Evolutionary conservation across 2,329 filamentous ascomycete species (phyloP), one percentile per base, ranked within the genome.

Genomic region (Stachybotrys elegans): DNA sequence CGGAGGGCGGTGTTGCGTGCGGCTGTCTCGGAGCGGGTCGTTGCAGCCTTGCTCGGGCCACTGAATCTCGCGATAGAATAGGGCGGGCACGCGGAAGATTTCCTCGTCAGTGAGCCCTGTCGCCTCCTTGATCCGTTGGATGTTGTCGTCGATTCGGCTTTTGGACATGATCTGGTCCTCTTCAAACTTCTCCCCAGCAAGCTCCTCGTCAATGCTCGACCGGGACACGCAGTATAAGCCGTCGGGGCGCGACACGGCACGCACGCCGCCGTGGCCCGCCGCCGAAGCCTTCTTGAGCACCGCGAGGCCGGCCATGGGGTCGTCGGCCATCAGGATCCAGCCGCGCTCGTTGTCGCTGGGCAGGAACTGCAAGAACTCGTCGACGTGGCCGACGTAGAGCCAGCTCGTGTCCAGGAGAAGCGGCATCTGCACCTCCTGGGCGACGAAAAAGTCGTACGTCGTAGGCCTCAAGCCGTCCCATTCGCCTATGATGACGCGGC

Each of bases 381-480:
- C 58, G 0, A 57, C 53, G 19, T 61, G 58, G 4, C 58, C 57
- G 12, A 61, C 48, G 0, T n/a, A 20, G 2, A 61, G 27, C 57
- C 57, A 61, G 2, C 22, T 43, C 2, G 55, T 59, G 23, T 61
- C 65, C 1, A 70, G 51, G 1, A 59, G 43, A 4, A 70, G 43
- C 0, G 66, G 63, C 4, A 57, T 49, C 36, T 70, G 65, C 2
- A 58, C 46, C 16, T 59, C 60, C 39, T 70, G 66, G 0, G 57
- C 60, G 5, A 55, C 39, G 5, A 70, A 48, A 21, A 61, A 62
- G 2, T 47, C 43, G 2, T 56, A 29, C 19, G 68, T 52, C 8
- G 52, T 43, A 4, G 53, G 52, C 5, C 39, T 29, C 6, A 34
- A 16, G 11, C 39, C 41, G 1, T 49, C 34, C 21, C 41, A 49